Percentiles rank a stretch among this genome's conserved stretches.
phyloP scores from a whole-genome alignment of 140 eudicot genomes.

The Erigeron philadelphicus region DNA sequence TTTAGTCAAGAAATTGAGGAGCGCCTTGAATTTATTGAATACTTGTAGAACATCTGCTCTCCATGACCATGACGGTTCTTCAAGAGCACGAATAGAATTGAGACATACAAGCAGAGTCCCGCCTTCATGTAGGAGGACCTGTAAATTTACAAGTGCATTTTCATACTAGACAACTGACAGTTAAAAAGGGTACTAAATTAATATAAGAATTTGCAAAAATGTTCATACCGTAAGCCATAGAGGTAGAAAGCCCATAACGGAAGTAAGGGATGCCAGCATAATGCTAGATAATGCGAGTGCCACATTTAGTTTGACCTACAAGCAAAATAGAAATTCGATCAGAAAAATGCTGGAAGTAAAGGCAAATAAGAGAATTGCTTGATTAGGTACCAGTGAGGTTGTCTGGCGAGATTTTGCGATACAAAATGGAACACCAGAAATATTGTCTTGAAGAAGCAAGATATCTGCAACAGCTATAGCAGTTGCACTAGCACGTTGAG shows the following conservation, averaged over 20 bases:
- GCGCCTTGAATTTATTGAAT: constrained; percentile 35
- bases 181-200: background rate
- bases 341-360: background rate
- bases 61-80: constrained; percentile 89
- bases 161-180: background rate
- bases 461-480: constrained; percentile 97
- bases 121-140: constrained; percentile 96
- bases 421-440: constrained; percentile 89
- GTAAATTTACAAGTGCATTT: constrained; percentile 16
- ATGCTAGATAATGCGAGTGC: constrained; percentile 87
- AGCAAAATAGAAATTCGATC: constrained; percentile 1
- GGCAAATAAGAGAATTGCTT: constrained; percentile 1
- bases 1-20: constrained; percentile 26
- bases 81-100: constrained; percentile 81
- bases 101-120: constrained; percentile 97
- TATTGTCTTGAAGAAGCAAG: constrained; percentile 82
- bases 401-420: constrained; percentile 92
- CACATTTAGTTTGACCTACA: constrained; percentile 88
- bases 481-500: constrained; percentile 98
- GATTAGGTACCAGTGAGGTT: constrained; percentile 53
- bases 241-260: constrained; percentile 88
- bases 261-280: constrained; percentile 78
- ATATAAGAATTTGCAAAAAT: background rate
- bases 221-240: constrained; percentile 83
- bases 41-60: constrained; percentile 44